Evolutionary conservation across 345 rosid species (phyloP), one percentile per base, ranked within the genome.

Genomic region (Brassica cretica): DNA sequence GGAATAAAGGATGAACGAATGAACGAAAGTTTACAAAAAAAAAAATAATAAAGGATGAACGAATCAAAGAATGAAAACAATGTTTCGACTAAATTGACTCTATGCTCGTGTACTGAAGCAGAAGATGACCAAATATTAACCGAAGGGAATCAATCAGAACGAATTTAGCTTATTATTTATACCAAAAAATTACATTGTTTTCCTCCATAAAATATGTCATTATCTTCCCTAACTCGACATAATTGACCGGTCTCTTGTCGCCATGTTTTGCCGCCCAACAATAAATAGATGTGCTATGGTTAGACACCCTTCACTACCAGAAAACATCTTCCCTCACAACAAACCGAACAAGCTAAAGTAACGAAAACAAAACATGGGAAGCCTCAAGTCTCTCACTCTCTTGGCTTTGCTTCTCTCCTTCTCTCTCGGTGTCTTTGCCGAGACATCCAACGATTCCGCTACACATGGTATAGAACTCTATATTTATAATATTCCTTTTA

Each of bases 171-270:
- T 33, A 65, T 30, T 53, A 64, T 46, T 25, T 16, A 15, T 46
- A 1, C 30, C 3, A 53, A 15, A 15, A 16, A n/a, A 2, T n/a
- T 53, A 9, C 64, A 19, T 44, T 53, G 15, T 46, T 4, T 51
- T 16, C 18, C 60, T 46, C 68, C 66, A 55, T 16, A 55, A 56
- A 71, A 18, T 16, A 55, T 8, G 37, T 15, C 76, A 58, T 72
- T 44, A 78, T 66, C 63, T 21, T 66, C 27, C 60, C 68, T 44
- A 67, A 66, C 64, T 29, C 73, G 55, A 59, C 77, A 66, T 66
- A 66, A 3, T 78, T 78, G 81, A 73, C 82, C 18, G 33, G 46
- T 73, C 58, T 73, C 18, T 79, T 73, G 82, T 79, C 78, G 29
- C 71, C 56, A 32, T 51, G 60, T 68, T 66, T 68, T 19, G 60